Conservation (phyloP, 1,139 yeast species). For the Geotrichum klebahnii region DNA sequence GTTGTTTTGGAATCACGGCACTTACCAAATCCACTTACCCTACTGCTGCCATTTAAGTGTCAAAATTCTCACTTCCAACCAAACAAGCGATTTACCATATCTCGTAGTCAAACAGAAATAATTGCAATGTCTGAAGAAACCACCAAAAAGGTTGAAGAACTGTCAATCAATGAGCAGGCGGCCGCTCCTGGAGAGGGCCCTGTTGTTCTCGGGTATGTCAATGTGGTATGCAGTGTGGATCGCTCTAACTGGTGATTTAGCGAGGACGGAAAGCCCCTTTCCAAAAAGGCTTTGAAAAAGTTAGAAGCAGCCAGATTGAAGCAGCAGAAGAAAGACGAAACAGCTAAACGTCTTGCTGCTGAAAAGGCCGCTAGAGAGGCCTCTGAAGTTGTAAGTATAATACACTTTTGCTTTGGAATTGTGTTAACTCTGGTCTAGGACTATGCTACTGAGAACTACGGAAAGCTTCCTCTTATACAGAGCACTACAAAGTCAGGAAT, state of each 20-base stretch:
- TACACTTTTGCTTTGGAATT: too few relatives aligned
- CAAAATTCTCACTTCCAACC: too few relatives aligned
- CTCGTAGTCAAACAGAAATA: background rate
- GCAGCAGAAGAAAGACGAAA: slow-evolving; percentile 88
- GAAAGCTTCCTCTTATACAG: slow-evolving; percentile 83
- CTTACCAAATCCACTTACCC: too few relatives aligned
- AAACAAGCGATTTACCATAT: too few relatives aligned
- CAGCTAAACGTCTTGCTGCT: slow-evolving; percentile 81
- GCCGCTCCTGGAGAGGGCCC: slow-evolving; percentile 38
- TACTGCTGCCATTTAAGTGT: too few relatives aligned
- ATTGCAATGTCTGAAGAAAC: slow-evolving; percentile 29
- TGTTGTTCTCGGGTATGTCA: slow-evolving; percentile 24
- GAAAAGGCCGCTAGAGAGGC: slow-evolving; percentile 83
- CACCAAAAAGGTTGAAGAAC: slow-evolving; percentile 28
- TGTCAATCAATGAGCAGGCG: slow-evolving; percentile 33
- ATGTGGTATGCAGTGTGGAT: background rate
- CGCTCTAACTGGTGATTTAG: slow-evolving; percentile 21
- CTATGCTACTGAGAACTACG: slow-evolving; percentile 83
- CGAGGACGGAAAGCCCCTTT: slow-evolving; percentile 84
- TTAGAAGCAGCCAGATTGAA: slow-evolving; percentile 90
- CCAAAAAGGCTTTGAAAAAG: slow-evolving; percentile 93
- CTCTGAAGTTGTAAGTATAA: slow-evolving; percentile 48
- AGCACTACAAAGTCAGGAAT: slow-evolving; percentile 59
- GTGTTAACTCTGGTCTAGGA: slow-evolving; percentile 41
- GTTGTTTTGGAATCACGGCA: too few relatives aligned